These are phyloP conservation scores for Hygrophila difformis DNA, from an alignment of 257 asterid species.

Conservation along the genomic window DNA sequence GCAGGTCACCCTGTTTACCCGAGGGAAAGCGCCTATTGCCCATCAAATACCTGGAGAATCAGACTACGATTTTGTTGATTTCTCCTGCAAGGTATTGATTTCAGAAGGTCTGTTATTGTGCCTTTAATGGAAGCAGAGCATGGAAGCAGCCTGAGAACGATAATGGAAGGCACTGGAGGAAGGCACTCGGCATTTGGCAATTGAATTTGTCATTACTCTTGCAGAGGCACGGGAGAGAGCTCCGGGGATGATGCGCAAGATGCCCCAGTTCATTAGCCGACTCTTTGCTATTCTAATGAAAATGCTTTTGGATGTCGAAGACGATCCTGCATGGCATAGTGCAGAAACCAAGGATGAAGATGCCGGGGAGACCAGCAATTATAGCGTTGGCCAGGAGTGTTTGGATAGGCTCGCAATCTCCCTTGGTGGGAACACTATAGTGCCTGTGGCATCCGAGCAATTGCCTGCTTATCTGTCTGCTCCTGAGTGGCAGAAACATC, in stretches of 20 bases:
- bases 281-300: conserved; percentile 44
- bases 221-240: conserved; percentile 69
- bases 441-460: conserved; percentile 63
- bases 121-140: too few species aligned
- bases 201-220: conserved; percentile 57
- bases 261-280: conserved; percentile 54
- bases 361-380: too few species aligned
- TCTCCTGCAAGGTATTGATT: too few species aligned
- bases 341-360: too few species aligned
- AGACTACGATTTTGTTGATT: too few species aligned
- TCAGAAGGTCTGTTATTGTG: too few species aligned
- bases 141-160: too few species aligned
- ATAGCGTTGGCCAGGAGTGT: conserved; percentile 73
- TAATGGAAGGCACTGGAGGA: too few species aligned
- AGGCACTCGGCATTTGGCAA: conserved; percentile 58
- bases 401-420: conserved; percentile 58
- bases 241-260: conserved; percentile 76
- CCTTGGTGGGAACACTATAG: conserved; percentile 56
- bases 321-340: conserved; percentile 62
- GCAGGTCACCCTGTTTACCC: too few species aligned
- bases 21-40: too few species aligned
- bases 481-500: too few species aligned
- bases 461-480: conserved; percentile 46
- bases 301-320: conserved; percentile 61
- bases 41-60: too few species aligned